Conservation (phyloP, 2,329 filamentous ascomycete genomes). For the Colletotrichum musicola region DNA sequence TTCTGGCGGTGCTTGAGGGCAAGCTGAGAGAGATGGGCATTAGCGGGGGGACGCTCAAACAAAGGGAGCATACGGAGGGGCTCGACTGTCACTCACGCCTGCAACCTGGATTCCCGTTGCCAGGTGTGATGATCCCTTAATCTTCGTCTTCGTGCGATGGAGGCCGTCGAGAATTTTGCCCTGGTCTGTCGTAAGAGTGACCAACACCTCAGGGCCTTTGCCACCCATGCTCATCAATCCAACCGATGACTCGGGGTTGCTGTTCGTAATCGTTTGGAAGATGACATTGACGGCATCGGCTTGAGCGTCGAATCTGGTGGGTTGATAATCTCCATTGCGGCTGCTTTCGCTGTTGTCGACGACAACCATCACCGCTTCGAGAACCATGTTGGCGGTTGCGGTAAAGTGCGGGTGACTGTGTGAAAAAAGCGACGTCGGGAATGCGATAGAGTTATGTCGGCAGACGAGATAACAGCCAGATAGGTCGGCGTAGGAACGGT, state of each 20-base stretch:
- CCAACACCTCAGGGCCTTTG: constrained; percentile 95
- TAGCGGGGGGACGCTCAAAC: constrained; percentile 36
- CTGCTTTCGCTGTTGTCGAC: constrained; percentile 99
- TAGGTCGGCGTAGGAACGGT: background rate
- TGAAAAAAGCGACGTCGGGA: background rate
- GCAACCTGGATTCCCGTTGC: constrained; percentile 96
- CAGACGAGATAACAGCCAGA: background rate
- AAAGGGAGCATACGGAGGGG: constrained; percentile 28
- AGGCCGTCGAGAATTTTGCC: constrained; percentile 94
- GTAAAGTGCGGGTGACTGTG: constrained; percentile 18
- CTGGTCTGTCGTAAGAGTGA: constrained; percentile 95
- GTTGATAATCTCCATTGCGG: constrained; percentile 93
- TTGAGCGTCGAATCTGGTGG: constrained; percentile 96
- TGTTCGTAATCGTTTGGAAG: constrained; percentile 94
- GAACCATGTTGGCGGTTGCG: constrained; percentile 81
- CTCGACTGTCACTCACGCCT: constrained; percentile 71
- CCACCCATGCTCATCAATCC: constrained; percentile 99
- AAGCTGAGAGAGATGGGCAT: constrained; percentile 67
- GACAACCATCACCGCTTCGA: constrained; percentile 99
- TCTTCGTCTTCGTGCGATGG: constrained; percentile 90
- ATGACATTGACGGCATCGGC: constrained; percentile 94
- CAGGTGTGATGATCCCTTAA: constrained; percentile 88
- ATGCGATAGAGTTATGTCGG: background rate
- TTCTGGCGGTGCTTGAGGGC: constrained; percentile 98
- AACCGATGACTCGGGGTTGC: constrained; percentile 96